These are phyloP conservation scores for Solanum lignicaule DNA, from an alignment of 257 asterid species.

Conservation along the genomic window DNA sequence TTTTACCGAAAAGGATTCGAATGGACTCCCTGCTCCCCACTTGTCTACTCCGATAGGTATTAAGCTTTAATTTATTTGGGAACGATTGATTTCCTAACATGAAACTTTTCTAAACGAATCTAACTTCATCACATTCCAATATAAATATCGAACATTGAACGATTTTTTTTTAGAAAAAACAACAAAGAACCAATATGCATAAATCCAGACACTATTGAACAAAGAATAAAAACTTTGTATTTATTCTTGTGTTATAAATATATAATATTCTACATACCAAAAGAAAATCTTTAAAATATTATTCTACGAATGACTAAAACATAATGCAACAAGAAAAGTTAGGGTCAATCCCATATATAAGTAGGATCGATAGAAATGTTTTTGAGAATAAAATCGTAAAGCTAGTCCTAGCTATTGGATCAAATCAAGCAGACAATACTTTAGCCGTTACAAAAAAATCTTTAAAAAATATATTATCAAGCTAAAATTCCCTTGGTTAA, in stretches of 20 bases:
- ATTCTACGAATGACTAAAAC: not conserved
- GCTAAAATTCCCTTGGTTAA: constrained; percentile 1
- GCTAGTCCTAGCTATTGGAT: not conserved
- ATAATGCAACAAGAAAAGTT: not conserved
- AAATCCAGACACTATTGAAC: not conserved
- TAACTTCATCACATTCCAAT: not conserved
- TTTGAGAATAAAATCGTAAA: not conserved
- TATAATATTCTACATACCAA: no score
- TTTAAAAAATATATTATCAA: not conserved
- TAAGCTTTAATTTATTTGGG: not conserved
- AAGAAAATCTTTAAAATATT: not conserved
- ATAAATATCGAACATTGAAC: not conserved
- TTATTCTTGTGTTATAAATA: not conserved
- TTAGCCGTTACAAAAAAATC: accelerated
- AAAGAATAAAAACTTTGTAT: not conserved
- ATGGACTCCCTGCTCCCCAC: not conserved
- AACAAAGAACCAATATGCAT: not conserved
- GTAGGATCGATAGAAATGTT: not conserved
- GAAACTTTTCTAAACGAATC: not conserved
- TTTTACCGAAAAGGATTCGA: no score
- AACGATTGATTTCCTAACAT: not conserved
- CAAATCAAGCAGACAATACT: not conserved
- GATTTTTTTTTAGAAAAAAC: accelerated
- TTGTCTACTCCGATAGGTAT: not conserved
- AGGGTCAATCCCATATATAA: not conserved